Conservation (phyloP, 306 rosid species). For the Dryas octopetala region DNA sequence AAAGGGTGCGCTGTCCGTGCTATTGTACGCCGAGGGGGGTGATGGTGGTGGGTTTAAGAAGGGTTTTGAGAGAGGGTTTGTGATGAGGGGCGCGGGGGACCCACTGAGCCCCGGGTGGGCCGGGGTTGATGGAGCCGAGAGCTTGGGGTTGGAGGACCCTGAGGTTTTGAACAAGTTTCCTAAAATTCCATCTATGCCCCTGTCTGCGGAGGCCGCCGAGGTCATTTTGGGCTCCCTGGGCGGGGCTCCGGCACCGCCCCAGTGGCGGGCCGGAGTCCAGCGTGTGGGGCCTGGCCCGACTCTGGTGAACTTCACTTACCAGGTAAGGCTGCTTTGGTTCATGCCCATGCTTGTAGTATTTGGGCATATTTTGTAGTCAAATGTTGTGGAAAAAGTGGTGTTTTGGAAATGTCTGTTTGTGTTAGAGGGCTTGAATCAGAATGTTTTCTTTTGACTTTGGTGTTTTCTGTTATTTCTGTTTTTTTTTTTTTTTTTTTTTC, state of each 20-base stretch:
- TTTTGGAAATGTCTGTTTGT: slow-evolving; percentile 5
- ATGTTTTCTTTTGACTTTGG: slow-evolving; percentile 22
- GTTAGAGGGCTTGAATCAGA: background rate
- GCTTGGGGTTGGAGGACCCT: slow-evolving; percentile 49
- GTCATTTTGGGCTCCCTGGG: slow-evolving; percentile 53
- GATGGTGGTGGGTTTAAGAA: slow-evolving; percentile 34
- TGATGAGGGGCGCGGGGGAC: slow-evolving; percentile 88
- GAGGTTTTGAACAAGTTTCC: slow-evolving; percentile 77
- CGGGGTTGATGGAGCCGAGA: slow-evolving; percentile 71
- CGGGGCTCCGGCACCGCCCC: slow-evolving; percentile 44
- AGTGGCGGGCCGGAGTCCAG: slow-evolving; percentile 47
- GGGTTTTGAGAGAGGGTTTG: slow-evolving; percentile 93
- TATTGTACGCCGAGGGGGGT: slow-evolving; percentile 47
- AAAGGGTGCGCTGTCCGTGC: slow-evolving; percentile 71
- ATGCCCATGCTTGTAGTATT: background rate
- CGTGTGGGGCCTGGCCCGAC: slow-evolving; percentile 86
- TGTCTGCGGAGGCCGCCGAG: slow-evolving; percentile 61
- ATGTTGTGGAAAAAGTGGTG: slow-evolving; percentile 6
- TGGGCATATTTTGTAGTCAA: slow-evolving; percentile 20
- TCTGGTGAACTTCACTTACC: slow-evolving; percentile 69
- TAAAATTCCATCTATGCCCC: slow-evolving; percentile 86
- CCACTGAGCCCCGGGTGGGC: slow-evolving; percentile 94
- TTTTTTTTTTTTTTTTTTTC: too few relatives aligned
- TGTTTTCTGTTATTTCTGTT: slow-evolving; percentile 16
- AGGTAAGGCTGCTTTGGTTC: slow-evolving; percentile 36